Base-by-base conservation (phyloP, 371 early-diverging fungal species). In the Actinomortierella wolfii region DNA sequence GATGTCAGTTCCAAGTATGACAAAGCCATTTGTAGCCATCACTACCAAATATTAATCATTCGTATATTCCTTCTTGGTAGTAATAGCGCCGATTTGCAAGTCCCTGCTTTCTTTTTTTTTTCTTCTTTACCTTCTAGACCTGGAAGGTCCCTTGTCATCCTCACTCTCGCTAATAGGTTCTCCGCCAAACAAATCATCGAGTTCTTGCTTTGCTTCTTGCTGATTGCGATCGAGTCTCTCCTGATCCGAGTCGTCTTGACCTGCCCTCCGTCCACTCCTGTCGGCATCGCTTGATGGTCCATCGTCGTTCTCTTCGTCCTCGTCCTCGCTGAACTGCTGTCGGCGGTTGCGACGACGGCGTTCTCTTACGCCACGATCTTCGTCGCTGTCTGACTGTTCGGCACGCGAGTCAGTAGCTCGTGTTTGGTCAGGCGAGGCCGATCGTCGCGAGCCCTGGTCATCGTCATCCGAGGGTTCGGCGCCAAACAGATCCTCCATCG, bases 401-500 rank as follows among this genome's bases (percentile, higher is more conserved):
- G 4, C 11, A 11, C 34, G 34, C 34, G 34, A 4, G 34, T 34
- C 34, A 34, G 34, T 6, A 11, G 34, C 34, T 34, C 34, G 34
- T 34, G 34, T 4, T 4, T 34, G 34, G 34, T 34, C 34, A 34
- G 34, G 34, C 4, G 34, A 34, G 4, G 34, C 34, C 11, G 34
- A 34, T 34, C 34, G 34, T 11, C 34, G 34, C 34, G 52, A 48
- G 34, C 40, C 52, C 14, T 56, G 54, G 41, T 70, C 60, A 52
- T 73, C 66, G 17, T 70, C 71, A 29, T 73, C 73, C 8, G 66
- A 66, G 18, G 26, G 47, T 18, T 56, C 56, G 2, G 73, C 62
- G 42, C 73, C 73, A 59, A 73, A 73, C 53, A 73, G 63, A 28
- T 58, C 73, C 2, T 73, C 63, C 24, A 54, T 66, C n/a, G 59